Base-by-base conservation (phyloP, 2,329 filamentous ascomycete genomes). In the Endoconidiophora polonica region DNA sequence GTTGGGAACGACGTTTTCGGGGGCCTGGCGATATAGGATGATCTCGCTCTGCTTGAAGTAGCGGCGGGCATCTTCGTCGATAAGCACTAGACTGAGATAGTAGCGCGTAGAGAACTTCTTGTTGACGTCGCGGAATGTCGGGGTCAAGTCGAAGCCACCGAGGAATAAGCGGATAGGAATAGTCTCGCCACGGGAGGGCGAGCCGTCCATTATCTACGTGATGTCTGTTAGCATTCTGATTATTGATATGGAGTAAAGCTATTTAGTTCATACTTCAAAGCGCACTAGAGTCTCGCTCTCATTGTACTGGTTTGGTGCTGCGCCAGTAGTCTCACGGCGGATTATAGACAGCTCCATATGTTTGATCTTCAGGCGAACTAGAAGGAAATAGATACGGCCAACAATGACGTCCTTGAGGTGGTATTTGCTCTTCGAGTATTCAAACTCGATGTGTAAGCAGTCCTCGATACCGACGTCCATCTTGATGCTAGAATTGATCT, bases 1-100 rank as follows among this genome's bases (percentile, higher is more conserved):
- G n/a, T 50, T 54, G 9, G 53, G 55, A 16, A 49, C 52, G 49
- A 38, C 44, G 24, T 48, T 44, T 55, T 81, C 77, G 5, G 77
- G 76, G 16, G 77, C 72, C 63, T 96, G 91, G 56, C 91, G 81
- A 70, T 84, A 96, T 48, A 98, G 79, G 52, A 95, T 88, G 62
- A 98, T 98, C 68, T 98, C 91, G 48, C 87, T 95, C 66, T 98
- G 91, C 67, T 98, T 98, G 70, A 98, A 98, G 69, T 98, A 98
- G 59, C 91, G 79, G 59, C 91, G 80, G 46, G 91, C 91, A 65
- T 98, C 91, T 77, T 95, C 88, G 61, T 95, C 88, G 58, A 95
- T 95, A 57, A 95, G 74, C 20, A 98, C 91, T 55, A 98, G 69
- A 63, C 88, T 95, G 55, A 98, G 76, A 68, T 98, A 98, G 68